Evolutionary conservation across 148 eudicot genomes (phyloP).

Genomic region (Mesembryanthemum crystallinum): DNA sequence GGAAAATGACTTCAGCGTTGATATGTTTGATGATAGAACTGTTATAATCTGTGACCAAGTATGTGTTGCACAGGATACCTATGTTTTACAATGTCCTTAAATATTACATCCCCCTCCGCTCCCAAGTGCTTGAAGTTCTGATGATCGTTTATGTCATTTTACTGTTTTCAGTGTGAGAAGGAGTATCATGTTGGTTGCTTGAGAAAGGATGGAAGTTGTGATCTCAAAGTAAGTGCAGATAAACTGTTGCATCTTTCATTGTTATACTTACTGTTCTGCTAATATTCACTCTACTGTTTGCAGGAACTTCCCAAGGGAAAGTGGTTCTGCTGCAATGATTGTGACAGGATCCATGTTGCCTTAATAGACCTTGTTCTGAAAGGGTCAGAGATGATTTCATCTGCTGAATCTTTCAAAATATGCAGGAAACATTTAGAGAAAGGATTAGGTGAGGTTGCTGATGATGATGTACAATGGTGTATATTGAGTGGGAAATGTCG

Average conservation of each 20-base stretch:
- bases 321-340: constrained; percentile 87
- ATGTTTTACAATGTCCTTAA: not conserved
- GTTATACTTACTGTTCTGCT: not conserved
- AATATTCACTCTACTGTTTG: constrained; percentile 11
- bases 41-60: constrained; percentile 95
- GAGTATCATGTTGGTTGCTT: constrained; percentile 96
- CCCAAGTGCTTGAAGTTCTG: not conserved
- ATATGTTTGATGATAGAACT: constrained; percentile 83
- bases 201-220: constrained; percentile 63
- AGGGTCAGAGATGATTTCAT: constrained; percentile 52
- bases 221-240: constrained; percentile 62
- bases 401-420: constrained; percentile 39
- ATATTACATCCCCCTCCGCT: not conserved
- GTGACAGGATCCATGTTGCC: constrained; percentile 54
- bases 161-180: constrained; percentile 71
- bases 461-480: constrained; percentile 60
- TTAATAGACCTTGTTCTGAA: constrained; percentile 45
- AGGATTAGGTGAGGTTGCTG: constrained; percentile 41
- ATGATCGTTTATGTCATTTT: not conserved
- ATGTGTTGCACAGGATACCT: constrained; percentile 21
- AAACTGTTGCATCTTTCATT: constrained; percentile 1
- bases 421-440: constrained; percentile 43
- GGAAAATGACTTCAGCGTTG: constrained; percentile 73
- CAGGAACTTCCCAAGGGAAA: constrained; percentile 83
- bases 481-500: constrained; percentile 83